Evolutionary conservation across 164 flowering plant genomes (phyloP).

Genomic region (Berberis thunbergii): DNA sequence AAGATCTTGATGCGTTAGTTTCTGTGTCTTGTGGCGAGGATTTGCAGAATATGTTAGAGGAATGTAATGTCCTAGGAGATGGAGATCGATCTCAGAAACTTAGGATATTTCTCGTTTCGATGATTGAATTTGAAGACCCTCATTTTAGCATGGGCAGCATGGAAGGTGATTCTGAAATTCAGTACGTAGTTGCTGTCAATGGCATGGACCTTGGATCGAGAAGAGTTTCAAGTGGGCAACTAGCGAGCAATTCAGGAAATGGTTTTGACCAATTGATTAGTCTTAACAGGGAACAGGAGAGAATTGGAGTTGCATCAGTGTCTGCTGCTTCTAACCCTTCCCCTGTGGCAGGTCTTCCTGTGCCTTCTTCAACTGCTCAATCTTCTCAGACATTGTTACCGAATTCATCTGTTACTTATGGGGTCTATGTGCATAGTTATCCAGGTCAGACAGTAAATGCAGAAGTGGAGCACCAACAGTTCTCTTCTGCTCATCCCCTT

Average conservation of each 20-base stretch:
- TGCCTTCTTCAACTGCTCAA: conserved; percentile 13
- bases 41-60: conserved; percentile 94
- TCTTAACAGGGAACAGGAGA: conserved; percentile 31
- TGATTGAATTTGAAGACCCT: conserved; percentile 53
- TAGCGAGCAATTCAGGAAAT: conserved; percentile 38
- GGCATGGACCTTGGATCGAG: conserved; percentile 66
- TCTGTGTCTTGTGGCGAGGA: conserved; percentile 92
- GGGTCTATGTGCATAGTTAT: conserved; percentile 4
- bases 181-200: conserved; percentile 85
- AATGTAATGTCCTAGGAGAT: conserved; percentile 43
- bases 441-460: too few relatives aligned
- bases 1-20: conserved; percentile 91
- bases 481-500: conserved; percentile 15
- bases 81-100: conserved; percentile 52
- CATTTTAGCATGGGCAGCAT: conserved; percentile 38
- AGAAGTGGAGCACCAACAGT: conserved; percentile 21
- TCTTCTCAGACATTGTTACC: conserved; percentile 25
- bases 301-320: conserved; percentile 17
- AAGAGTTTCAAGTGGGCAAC: conserved; percentile 29
- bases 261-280: conserved; percentile 55
- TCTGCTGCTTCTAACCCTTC: conserved; percentile 15
- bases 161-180: conserved; percentile 66
- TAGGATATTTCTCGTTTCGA: conserved; percentile 71
- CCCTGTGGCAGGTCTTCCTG: conserved; percentile 14
- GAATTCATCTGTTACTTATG: conserved; percentile 24